phyloP scores from a whole-genome alignment of 192 early-diverging fungal species.

The Backusella australiensis region DNA sequence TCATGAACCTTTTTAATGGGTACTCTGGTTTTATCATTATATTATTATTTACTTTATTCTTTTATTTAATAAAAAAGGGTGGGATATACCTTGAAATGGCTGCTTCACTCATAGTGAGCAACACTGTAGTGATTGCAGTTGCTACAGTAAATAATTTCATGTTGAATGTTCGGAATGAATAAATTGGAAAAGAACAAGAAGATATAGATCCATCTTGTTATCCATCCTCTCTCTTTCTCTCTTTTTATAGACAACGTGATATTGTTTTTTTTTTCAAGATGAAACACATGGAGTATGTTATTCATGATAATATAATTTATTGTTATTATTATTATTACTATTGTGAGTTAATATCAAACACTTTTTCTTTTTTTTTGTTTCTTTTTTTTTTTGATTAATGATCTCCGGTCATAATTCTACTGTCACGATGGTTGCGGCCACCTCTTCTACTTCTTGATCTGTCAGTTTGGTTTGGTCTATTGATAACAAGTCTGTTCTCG shows the following conservation, averaged over 20 bases:
- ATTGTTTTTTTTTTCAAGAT: too few species aligned
- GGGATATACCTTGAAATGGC: constrained; percentile 28
- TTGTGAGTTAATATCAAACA: background rate
- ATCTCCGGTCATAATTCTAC: background rate
- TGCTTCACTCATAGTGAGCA: constrained; percentile 18
- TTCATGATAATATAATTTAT: too few species aligned
- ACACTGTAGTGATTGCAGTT: constrained; percentile 13
- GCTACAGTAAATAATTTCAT: constrained; percentile 36
- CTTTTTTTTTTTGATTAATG: background rate
- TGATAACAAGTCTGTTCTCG: constrained; percentile 34
- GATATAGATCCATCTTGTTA: background rate
- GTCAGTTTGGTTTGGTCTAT: constrained; percentile 25
- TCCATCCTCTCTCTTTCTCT: background rate
- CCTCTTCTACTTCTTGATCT: constrained; percentile 22
- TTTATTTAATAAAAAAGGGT: background rate
- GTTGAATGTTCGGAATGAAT: background rate
- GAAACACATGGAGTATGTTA: too few species aligned
- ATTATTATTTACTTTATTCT: background rate
- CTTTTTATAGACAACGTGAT: background rate
- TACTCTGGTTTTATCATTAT: constrained; percentile 32
- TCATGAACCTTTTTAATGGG: constrained; percentile 66
- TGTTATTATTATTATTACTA: background rate
- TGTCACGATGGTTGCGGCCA: constrained; percentile 9
- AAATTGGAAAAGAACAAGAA: background rate
- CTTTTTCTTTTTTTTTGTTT: background rate